Evolutionary conservation across 345 rosid species (phyloP).

Genomic region (Gossypium arboreum): DNA sequence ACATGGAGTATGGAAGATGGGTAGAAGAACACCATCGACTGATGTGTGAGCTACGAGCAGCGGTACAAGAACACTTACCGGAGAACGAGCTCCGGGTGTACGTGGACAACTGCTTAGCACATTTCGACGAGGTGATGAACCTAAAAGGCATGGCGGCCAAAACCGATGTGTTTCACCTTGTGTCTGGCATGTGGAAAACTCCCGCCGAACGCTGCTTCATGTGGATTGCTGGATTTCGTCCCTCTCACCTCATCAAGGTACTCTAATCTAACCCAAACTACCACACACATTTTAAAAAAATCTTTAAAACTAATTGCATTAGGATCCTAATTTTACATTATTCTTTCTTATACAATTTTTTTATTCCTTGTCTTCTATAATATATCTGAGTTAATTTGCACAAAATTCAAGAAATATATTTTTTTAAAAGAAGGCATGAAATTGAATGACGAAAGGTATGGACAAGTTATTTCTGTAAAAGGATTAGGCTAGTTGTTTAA

Average conservation of each 20-base stretch:
- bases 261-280: background rate
- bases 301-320: too few species aligned
- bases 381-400: too few species aligned
- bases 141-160: constrained; percentile 76
- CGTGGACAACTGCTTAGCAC: constrained; percentile 77
- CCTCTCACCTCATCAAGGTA: constrained; percentile 99
- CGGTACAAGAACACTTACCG: constrained; percentile 78
- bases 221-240: constrained; percentile 98
- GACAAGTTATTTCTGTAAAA: constrained; percentile 37
- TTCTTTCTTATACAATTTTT: too few species aligned
- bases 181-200: constrained; percentile 95
- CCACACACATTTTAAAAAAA: too few species aligned
- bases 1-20: constrained; percentile 92
- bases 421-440: constrained; percentile 14
- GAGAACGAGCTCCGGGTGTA: constrained; percentile 85
- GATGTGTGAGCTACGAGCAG: constrained; percentile 81
- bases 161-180: constrained; percentile 85
- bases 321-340: too few species aligned
- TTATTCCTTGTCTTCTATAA: too few species aligned
- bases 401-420: too few species aligned
- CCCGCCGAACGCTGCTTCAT: constrained; percentile 96
- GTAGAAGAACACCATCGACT: constrained; percentile 80
- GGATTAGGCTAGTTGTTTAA: constrained; percentile 51
- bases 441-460: constrained; percentile 31
- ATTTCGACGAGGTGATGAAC: constrained; percentile 73